phyloP scores from a whole-genome alignment of 768 basidiomycete genomes.

The Trametopsis cervina region DNA sequence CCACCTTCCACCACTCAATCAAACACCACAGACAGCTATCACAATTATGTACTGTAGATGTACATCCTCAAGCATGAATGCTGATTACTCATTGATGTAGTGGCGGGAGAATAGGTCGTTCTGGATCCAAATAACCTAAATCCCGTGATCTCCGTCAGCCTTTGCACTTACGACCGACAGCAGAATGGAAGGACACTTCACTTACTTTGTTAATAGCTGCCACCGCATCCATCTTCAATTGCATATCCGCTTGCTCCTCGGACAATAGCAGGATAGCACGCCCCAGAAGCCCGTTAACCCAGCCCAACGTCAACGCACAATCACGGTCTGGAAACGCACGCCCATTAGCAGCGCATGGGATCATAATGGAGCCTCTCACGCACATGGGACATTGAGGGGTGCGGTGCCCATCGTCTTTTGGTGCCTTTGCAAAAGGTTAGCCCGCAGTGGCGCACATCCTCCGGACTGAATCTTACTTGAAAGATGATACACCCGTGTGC shows the following conservation, averaged over 20 bases:
- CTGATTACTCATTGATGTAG: conserved; percentile 31
- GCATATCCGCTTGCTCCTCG: conserved; percentile 27
- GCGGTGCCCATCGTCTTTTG: conserved; percentile 26
- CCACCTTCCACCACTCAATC: too few relatives aligned
- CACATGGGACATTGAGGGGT: conserved; percentile 30
- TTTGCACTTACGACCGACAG: not conserved
- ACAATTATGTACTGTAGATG: too few relatives aligned
- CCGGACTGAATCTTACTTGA: conserved; percentile 19
- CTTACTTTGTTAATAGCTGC: conserved; percentile 39
- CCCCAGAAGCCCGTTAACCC: conserved; percentile 38
- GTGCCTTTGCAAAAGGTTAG: conserved; percentile 18
- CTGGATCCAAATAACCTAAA: conserved; percentile 43
- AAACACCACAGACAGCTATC: too few relatives aligned
- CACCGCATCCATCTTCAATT: conserved; percentile 33
- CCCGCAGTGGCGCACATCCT: not conserved
- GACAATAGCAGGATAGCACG: conserved; percentile 35
- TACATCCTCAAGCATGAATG: too few relatives aligned
- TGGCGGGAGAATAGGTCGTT: conserved; percentile 41
- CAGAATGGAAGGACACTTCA: not conserved
- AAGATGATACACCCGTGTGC: conserved; percentile 40
- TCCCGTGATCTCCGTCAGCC: not conserved
- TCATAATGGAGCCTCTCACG: conserved; percentile 2
- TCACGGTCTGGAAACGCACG: conserved; percentile 30
- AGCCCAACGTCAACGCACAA: conserved; percentile 35
- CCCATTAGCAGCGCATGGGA: not conserved